Evolutionary conservation across 2,329 filamentous ascomycete species (phyloP).

Genomic region (Aspergillus oerlinghausenensis): DNA sequence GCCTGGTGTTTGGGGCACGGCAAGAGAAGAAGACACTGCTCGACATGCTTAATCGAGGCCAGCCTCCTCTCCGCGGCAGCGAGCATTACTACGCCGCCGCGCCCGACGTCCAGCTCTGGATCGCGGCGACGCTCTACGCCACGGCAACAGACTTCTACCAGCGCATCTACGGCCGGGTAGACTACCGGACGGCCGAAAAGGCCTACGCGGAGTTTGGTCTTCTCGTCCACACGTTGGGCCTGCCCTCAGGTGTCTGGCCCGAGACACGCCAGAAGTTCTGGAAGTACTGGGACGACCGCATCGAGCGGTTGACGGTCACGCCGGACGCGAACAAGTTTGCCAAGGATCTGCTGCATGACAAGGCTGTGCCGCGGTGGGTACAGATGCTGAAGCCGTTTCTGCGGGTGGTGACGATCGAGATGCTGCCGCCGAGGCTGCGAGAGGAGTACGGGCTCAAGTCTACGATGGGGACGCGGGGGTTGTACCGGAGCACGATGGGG

Average conservation of each 20-base stretch:
- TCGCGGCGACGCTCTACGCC: slow-evolving; percentile 33
- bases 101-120: slow-evolving; percentile 26
- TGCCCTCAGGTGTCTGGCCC: slow-evolving; percentile 29
- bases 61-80: slow-evolving; percentile 18
- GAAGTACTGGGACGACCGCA: slow-evolving; percentile 33
- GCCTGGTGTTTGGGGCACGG: slow-evolving; percentile 28
- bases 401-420: slow-evolving; percentile 28
- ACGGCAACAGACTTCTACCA: slow-evolving; percentile 36
- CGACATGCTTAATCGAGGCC: slow-evolving; percentile 18
- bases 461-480: slow-evolving; percentile 18
- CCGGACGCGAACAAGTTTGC: slow-evolving; percentile 27
- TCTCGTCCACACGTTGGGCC: slow-evolving; percentile 23
- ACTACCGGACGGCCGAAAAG: slow-evolving; percentile 27
- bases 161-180: slow-evolving; percentile 31
- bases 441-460: slow-evolving; percentile 33
- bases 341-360: slow-evolving; percentile 22
- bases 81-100: slow-evolving; percentile 19
- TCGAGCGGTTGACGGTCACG: slow-evolving; percentile 25
- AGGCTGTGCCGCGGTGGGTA: slow-evolving; percentile 27
- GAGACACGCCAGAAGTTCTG: slow-evolving; percentile 29
- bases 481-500: slow-evolving; percentile 30
- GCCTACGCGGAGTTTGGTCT: slow-evolving; percentile 29
- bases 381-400: slow-evolving; percentile 28
- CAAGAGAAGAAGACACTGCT: slow-evolving; percentile 28
- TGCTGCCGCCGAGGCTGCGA: slow-evolving; percentile 30